A percentile compares a stretch with the other conserved stretches of the same genome.
Conservation (phyloP, 768 basidiomycete genomes). For the Naganishia onofrii region DNA sequence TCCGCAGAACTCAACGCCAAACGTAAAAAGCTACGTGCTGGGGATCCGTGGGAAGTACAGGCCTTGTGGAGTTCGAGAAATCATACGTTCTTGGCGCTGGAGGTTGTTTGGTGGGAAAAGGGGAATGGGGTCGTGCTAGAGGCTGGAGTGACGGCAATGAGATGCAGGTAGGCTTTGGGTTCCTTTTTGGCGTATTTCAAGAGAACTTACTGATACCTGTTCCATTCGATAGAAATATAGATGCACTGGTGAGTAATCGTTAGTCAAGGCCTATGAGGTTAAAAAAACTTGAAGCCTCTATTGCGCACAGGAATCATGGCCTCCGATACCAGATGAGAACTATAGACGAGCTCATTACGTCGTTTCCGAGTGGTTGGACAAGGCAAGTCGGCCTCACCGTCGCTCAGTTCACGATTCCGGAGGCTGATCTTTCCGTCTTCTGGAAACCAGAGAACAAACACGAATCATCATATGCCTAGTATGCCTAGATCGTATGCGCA, state of each 20-base stretch:
- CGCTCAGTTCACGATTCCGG: not conserved
- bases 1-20: constrained; percentile 47
- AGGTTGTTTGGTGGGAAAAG: constrained; percentile 51
- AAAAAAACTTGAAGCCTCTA: too few relatives aligned
- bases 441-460: constrained; percentile 42
- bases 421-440: constrained; percentile 4
- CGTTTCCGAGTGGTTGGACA: constrained; percentile 51
- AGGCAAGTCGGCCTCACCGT: constrained; percentile 37
- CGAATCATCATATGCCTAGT: constrained; percentile 40
- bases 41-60: constrained; percentile 27
- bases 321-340: constrained; percentile 48
- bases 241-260: constrained; percentile 49
- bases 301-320: constrained; percentile 44
- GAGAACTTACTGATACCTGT: not conserved
- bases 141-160: constrained; percentile 44
- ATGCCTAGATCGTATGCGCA: constrained; percentile 48
- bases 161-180: constrained; percentile 36
- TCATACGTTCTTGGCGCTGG: constrained; percentile 39
- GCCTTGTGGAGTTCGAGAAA: constrained; percentile 30
- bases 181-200: not conserved
- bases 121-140: constrained; percentile 48
- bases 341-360: constrained; percentile 50
- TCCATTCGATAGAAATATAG: constrained; percentile 38
- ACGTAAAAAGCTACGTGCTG: constrained; percentile 38
- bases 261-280: too few relatives aligned